A percentile compares a stretch with the other conserved stretches of the same genome.
Evolutionary conservation across 169 alveolate genomes (phyloP).

Genomic region (Theileria sp.): DNA sequence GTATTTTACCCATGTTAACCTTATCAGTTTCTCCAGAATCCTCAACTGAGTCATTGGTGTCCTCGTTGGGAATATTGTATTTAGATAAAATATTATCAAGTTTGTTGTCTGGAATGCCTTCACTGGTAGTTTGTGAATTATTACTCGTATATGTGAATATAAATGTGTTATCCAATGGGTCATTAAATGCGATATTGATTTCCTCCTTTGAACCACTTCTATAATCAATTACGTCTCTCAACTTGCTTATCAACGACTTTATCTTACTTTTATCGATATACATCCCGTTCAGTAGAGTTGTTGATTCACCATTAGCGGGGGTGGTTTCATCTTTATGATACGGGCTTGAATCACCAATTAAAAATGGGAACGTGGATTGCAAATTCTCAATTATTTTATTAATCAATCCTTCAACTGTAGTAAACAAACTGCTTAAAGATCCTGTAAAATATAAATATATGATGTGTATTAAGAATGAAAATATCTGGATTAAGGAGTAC

Average conservation of each 20-base stretch:
- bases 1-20: not conserved
- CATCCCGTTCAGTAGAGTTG: not conserved
- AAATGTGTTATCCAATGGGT: not conserved
- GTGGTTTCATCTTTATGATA: not conserved
- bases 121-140: not conserved
- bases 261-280: not conserved
- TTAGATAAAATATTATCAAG: not conserved
- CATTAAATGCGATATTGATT: slow-evolving; percentile 16
- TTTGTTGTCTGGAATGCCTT: not conserved
- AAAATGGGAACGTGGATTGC: slow-evolving; percentile 85
- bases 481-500: slow-evolving; percentile 51
- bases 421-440: slow-evolving; percentile 84
- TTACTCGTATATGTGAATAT: not conserved
- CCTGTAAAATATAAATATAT: not conserved
- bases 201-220: slow-evolving; percentile 12
- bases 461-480: slow-evolving; percentile 17
- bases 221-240: not conserved
- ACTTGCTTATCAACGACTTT: not conserved
- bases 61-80: not conserved
- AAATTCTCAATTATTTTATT: slow-evolving; percentile 79
- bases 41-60: not conserved
- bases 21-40: not conserved
- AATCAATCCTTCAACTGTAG: slow-evolving; percentile 95
- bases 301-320: not conserved
- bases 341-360: slow-evolving; percentile 89